Evolutionary conservation across 805 yeast genomes (phyloP), one percentile per base, ranked within the genome.

Genomic region (Saturnispora silvae): DNA sequence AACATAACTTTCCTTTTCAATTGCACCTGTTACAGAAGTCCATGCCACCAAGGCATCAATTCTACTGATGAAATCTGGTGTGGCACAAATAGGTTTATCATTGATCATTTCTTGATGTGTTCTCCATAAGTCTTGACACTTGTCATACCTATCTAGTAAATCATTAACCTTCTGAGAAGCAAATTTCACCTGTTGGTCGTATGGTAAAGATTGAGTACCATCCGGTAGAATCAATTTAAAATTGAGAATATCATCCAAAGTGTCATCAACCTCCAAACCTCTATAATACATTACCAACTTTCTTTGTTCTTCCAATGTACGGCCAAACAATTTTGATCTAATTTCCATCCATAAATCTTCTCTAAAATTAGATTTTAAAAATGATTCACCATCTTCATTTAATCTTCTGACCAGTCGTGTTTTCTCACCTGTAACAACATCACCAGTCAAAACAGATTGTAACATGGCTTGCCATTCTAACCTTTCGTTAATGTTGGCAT

Each of bases 381-480:
- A 62, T 37, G 67, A 56, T 45, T 75, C 79, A 39, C 55, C 52
- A 40, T 59, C 65, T 40, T 67, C 64, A 26, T 43, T 49, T 19
- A 57, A 54, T 26, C 70, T 76, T 36, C 68, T 71, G 13, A 72
- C 75, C 38, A 82, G 67, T 56, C 78, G 78, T 4, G 83, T 78
- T 59, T 89, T 92, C 52, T 92, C 98, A 10, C 89, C 79, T 25
- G 80, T 72, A 16, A 92, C 86, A 37, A 92, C 95, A 57, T 92
- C 97, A 47, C 98, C 97, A 3, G 94, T 89, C 25, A 92, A 69
- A 3, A 92, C 97, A 3, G 86, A 71, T 9, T 82, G 71, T 34
- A 92, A 66, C 95, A 92, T 85, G 0, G 89, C 73, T 58, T 92
- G 97, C 98, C 98, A 92, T 59, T 86, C 95, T 10, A 87, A 63